phyloP scores from a whole-genome alignment of 176 grass and related monocot species.

The Bonia amplexicaulis region DNA sequence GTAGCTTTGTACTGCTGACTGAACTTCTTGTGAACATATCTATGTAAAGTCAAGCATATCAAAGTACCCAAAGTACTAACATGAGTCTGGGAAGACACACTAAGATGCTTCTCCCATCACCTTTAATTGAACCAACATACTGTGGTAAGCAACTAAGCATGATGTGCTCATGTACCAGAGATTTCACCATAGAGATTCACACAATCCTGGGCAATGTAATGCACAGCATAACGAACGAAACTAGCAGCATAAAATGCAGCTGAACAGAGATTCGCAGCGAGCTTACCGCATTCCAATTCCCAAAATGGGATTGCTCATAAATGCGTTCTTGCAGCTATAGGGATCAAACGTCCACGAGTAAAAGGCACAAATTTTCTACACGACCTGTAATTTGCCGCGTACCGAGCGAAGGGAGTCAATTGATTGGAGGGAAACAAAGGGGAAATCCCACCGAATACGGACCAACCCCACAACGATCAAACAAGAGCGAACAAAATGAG shows the following conservation, averaged over 20 bases:
- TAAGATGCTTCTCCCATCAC: background rate
- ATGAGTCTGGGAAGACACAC: background rate
- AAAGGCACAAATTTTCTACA: background rate
- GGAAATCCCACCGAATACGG: background rate
- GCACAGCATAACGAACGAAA: background rate
- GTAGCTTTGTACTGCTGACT: slow-evolving; percentile 98
- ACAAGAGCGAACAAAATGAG: background rate
- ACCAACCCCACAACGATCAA: background rate
- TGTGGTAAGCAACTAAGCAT: background rate
- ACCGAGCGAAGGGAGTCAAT: background rate
- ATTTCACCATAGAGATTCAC: background rate
- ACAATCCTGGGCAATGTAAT: background rate
- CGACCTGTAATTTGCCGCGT: background rate
- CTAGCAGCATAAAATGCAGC: background rate
- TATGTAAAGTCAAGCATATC: slow-evolving; percentile 43
- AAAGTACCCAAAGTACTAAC: background rate
- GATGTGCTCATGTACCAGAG: background rate
- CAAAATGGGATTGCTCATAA: background rate
- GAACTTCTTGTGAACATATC: slow-evolving; percentile 99
- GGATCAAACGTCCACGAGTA: slow-evolving; percentile 9
- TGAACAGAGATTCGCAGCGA: background rate
- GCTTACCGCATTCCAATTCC: background rate
- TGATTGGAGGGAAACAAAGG: slow-evolving; percentile 1
- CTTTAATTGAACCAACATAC: background rate
- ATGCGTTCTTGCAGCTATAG: background rate